Percentiles rank a stretch among this genome's conserved stretches.
These are phyloP conservation scores for Macrolepiota albuminosa DNA, from an alignment of 768 basidiomycete genomes.

Conservation along the genomic window DNA sequence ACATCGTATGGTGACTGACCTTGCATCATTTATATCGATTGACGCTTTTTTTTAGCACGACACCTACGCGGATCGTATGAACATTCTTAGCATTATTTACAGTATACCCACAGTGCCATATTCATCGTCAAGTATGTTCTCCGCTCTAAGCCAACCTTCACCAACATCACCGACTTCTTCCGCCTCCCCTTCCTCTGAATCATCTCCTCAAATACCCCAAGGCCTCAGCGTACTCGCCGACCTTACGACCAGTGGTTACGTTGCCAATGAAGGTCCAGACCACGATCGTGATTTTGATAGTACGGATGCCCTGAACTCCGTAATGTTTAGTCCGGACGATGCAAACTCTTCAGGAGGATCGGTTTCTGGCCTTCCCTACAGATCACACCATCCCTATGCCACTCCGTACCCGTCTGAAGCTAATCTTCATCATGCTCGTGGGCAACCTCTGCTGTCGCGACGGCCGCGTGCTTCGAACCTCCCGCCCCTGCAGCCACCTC, in stretches of 20 bases:
- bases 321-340: conserved; percentile 40
- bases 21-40: conserved; percentile 8
- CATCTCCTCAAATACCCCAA: conserved; percentile 34
- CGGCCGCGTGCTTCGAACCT: conserved; percentile 55
- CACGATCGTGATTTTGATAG: conserved; percentile 29
- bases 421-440: conserved; percentile 15
- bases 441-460: conserved; percentile 32
- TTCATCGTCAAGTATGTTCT: conserved; percentile 50
- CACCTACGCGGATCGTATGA: conserved; percentile 93
- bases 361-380: conserved; percentile 27
- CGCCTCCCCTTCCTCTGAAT: conserved; percentile 47
- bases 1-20: conserved; percentile 66
- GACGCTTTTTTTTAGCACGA: conserved; percentile 61
- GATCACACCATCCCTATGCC: conserved; percentile 50
- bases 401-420: conserved; percentile 34
- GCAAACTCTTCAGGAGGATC: conserved; percentile 24
- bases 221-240: conserved; percentile 32
- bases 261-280: conserved; percentile 16
- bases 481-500: conserved; percentile 64
- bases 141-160: conserved; percentile 18
- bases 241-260: conserved; percentile 25
- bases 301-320: conserved; percentile 41
- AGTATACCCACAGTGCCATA: conserved; percentile 76
- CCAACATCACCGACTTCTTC: conserved; percentile 31
- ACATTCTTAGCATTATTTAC: conserved; percentile 86